Conservation (phyloP, 208 protist species). For the Leishmania tarentolae region DNA sequence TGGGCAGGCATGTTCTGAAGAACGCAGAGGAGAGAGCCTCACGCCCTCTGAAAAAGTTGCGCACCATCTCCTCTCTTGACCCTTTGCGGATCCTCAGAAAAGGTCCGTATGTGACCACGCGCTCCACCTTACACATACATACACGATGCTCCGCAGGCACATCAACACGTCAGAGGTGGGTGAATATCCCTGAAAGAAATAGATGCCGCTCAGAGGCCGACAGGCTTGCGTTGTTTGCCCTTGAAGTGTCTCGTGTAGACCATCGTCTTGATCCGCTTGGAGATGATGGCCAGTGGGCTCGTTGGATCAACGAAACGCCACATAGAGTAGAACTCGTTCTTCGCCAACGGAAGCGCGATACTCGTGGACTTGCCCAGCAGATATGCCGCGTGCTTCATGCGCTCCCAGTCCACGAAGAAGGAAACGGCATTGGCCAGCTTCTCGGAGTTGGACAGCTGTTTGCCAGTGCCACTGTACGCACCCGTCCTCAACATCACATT, state of each 20-base stretch:
- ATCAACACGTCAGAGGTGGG: too few species aligned
- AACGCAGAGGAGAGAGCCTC: not conserved
- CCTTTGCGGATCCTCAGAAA: not conserved
- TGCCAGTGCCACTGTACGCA: slow-evolving; percentile 31
- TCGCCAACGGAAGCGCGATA: slow-evolving; percentile 58
- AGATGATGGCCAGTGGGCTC: slow-evolving; percentile 60
- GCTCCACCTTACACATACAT: not conserved
- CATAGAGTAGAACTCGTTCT: slow-evolving; percentile 82
- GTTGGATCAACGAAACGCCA: slow-evolving; percentile 86
- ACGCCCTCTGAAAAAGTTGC: not conserved
- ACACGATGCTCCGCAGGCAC: not conserved
- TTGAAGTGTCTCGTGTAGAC: slow-evolving; percentile 54
- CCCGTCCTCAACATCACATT: slow-evolving; percentile 60
- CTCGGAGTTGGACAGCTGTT: slow-evolving; percentile 23
- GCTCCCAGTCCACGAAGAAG: slow-evolving; percentile 65
- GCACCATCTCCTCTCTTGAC: not conserved
- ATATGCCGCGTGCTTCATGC: slow-evolving; percentile 57
- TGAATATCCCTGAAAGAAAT: not conserved
- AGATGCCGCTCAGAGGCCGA: slow-evolving; percentile 55
- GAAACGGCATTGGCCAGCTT: slow-evolving; percentile 51
- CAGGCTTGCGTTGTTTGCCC: slow-evolving; percentile 75
- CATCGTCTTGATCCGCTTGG: slow-evolving; percentile 63
- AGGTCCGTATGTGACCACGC: not conserved
- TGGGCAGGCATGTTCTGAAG: not conserved
- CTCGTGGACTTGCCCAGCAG: slow-evolving; percentile 61